Evolutionary conservation across 129 eudicot species (phyloP).

Genomic region (Oenanthe sinensis): DNA sequence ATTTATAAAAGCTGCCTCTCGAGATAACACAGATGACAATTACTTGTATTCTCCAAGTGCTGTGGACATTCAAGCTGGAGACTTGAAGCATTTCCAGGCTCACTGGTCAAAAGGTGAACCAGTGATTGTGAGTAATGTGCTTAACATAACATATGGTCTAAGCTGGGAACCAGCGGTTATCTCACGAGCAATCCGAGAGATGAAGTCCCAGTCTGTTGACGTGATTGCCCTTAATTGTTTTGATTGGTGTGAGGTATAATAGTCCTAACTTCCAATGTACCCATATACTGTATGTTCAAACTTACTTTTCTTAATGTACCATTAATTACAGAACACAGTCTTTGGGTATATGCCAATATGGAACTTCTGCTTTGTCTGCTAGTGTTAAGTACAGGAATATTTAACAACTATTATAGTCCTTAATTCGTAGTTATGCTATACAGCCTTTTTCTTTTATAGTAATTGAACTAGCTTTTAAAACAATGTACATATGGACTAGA

Average conservation of each 20-base stretch:
- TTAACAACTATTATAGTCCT: background rate
- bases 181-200: background rate
- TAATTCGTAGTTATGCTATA: background rate
- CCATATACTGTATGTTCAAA: background rate
- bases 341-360: background rate
- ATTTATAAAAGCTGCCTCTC: background rate
- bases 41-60: constrained; percentile 4
- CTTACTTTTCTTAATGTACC: background rate
- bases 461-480: background rate
- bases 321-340: background rate
- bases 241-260: background rate
- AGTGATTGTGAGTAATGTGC: constrained; percentile 1
- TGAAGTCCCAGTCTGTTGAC: background rate
- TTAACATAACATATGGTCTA: background rate
- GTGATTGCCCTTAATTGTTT: background rate
- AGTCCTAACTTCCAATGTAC: background rate
- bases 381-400: background rate
- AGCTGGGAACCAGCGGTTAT: constrained; percentile 7
- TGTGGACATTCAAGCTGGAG: background rate
- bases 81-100: background rate
- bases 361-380: background rate
- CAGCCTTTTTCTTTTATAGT: background rate
- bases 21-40: constrained; percentile 1
- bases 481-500: background rate
- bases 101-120: constrained; percentile 10